Evolutionary conservation across 495 filamentous ascomycete genomes (phyloP), one percentile per base, ranked within the genome.

Genomic region (Daldinia grandis): DNA sequence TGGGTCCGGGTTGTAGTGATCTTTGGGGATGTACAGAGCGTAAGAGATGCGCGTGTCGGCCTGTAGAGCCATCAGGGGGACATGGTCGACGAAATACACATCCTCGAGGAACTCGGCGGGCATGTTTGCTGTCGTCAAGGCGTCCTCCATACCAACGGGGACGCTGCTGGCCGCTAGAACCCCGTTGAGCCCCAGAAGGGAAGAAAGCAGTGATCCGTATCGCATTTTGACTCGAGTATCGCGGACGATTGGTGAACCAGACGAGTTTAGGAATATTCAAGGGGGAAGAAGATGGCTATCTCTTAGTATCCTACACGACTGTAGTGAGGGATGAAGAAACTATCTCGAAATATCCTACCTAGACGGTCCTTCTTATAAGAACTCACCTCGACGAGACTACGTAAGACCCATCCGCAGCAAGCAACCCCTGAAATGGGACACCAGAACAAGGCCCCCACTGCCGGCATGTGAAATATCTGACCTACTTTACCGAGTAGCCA

Each of bases 141-240:
- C 79, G 19, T 77, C 81, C 12, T 85, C 84, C 74, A 83, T 76
- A 53, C 71, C 87, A 47, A 81, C 81, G 27, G 79, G 78, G 50
- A 73, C 85, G 24, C 17, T 40, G 15, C 1, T 9, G 9, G 38
- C 38, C n/a, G 49, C 49, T 53, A 15, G 25, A 35, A 35, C 53
- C 19, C 82, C 56, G 7, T 54, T 33, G 25, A 66, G n/a, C 24
- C 65, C 58, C 17, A 62, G 27, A 3, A 68, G 37, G 12, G 58
- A 68, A 6, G 65, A 27, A 10, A 68, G 49, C 3, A 62, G n/a
- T 57, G 62, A 58, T 49, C 38, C 65, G 58, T 49, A 62, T 24
- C 51, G 60, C 65, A 68, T 68, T 6, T 53, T 56, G 25, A 15
- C 15, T 54, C 27, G 12, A 9, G 19, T 37, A 31, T 31, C n/a